Conservation (phyloP, 139 green algal genomes). For the Picochlorum sp. region DNA sequence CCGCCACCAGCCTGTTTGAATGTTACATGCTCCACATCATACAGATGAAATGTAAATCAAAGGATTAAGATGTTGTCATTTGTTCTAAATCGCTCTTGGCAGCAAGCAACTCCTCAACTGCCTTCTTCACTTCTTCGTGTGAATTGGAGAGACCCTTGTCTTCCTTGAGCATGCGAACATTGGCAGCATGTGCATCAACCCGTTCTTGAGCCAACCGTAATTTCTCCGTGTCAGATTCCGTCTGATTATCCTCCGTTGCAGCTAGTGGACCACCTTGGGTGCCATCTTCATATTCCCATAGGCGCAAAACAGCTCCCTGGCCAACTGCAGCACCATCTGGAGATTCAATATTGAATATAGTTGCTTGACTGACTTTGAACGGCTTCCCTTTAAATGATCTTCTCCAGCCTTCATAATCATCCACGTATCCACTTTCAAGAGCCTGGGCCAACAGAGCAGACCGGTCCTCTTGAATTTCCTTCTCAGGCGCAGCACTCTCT, state of each 20-base stretch:
- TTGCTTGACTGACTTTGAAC: slow-evolving; percentile 6
- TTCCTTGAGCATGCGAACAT: slow-evolving; percentile 14
- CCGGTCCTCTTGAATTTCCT: slow-evolving; percentile 13
- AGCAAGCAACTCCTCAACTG: slow-evolving; percentile 9
- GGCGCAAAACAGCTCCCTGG: slow-evolving; percentile 16
- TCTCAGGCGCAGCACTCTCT: slow-evolving; percentile 4
- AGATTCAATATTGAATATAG: slow-evolving; percentile 19
- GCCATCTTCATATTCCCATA: slow-evolving; percentile 26
- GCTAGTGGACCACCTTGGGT: slow-evolving; percentile 11
- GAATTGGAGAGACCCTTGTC: slow-evolving; percentile 12
- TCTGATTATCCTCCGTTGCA: not conserved
- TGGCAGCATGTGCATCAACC: not conserved
- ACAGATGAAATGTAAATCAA: not conserved
- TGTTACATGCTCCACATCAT: not conserved
- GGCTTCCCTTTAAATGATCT: slow-evolving; percentile 3
- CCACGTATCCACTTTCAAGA: not conserved
- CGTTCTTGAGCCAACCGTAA: not conserved
- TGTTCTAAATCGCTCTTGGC: not conserved
- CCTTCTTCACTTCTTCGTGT: slow-evolving; percentile 6
- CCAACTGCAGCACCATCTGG: slow-evolving; percentile 13
- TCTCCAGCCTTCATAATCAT: slow-evolving; percentile 6
- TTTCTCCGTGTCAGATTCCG: not conserved
- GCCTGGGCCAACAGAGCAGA: not conserved
- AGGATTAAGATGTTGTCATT: not conserved
- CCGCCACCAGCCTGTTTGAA: not conserved